Evolutionary conservation across 768 basidiomycete genomes (phyloP), one percentile per base, ranked within the genome.

Genomic region (Rhodocollybia butyracea): DNA sequence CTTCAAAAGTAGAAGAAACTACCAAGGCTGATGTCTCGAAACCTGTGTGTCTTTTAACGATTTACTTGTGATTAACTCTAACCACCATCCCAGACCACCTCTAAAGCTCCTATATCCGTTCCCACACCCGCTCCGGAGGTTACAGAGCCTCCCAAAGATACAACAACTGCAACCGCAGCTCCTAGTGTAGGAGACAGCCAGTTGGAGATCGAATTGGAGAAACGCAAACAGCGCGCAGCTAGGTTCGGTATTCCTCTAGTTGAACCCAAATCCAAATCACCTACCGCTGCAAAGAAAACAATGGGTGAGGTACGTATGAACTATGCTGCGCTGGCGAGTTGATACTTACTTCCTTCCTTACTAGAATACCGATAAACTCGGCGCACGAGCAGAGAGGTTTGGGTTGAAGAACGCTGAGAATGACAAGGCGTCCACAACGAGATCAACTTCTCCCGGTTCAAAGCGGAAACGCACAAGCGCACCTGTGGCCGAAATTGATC

Each of bases 211-310:
- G 86, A 88, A 51, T 67, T 75, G 10, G 84, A 79, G 59, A 84
- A 76, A 61, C 81, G 83, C 51, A 81, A 72, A 63, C 72, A 76
- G 40, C 82, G 88, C 39, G 86, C 87, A 5, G 84, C 75, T 17
- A 82, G 88, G n/a, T 89, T 89, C 60, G 84, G 84, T 30, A 82
- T 86, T n/a, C 79, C 84, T 3, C 62, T 86, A 7, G 79, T 86
- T 8, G 75, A 79, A 26, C 56, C 71, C 58, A 66, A 68, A 46
- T 66, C 67, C 11, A 38, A 60, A 19, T 61, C 62, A 38, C 57
- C 66, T 58, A 58, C 59, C 57, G 19, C 39, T 64, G 43, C 43
- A 5, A 26, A 58, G 46, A 41, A 50, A 42, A 22, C 58, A 30
- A 15, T 51, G 43, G 39, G 51, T 38, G 66, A 69, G 19, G 70